Base-by-base conservation (phyloP, 441 rosid genomes). In the Gossypium gossypioides region DNA sequence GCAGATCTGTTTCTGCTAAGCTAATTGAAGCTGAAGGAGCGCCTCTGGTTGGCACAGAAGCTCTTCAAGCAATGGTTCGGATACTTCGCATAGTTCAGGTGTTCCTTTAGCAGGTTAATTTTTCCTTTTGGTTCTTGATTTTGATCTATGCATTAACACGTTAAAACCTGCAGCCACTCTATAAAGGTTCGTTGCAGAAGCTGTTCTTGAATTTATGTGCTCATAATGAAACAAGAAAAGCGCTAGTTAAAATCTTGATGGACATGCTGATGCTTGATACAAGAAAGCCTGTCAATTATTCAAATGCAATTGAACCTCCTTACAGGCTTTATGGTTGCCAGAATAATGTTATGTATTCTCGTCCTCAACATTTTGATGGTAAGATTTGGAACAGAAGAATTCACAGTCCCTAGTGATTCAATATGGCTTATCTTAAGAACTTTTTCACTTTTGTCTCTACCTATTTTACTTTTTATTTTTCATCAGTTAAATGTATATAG, bases 11-110 rank as follows among this genome's bases (percentile, higher is more conserved):
- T 51, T 77, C 87, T 75, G 77, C 87, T 60, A 92, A 89, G 87
- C 78, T 92, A 55, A 85, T 91, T 70, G 99, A 95, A 83, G 88
- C 97, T 46, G 97, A 91, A 78, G 99, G 97, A 73, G 81, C 89
- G 77, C 99, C 97, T 77, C 81, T 95, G 69, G 97, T 92, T 69
- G 89, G 85, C 73, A 85, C 79, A 60, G 95, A 92, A 82, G 86
- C 97, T 71, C 88, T 91, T 40, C 91, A 83, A 74, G 93, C 96
- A 70, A 82, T 95, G 92, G 89, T 95, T 74, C 91, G 97, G 63
- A 79, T 95, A 78, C 91, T 95, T 69, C 97, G 93, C 57, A 78
- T 95, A 65, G 99, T 95, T 80, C 99, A 92, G 97, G 99, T 95
- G 84, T 22, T 27, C 44, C 48, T 3, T 42, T 29, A 10, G 27